These are phyloP conservation scores for Fusarium musae DNA, from an alignment of 2,329 filamentous ascomycete species.

Conservation along the genomic window DNA sequence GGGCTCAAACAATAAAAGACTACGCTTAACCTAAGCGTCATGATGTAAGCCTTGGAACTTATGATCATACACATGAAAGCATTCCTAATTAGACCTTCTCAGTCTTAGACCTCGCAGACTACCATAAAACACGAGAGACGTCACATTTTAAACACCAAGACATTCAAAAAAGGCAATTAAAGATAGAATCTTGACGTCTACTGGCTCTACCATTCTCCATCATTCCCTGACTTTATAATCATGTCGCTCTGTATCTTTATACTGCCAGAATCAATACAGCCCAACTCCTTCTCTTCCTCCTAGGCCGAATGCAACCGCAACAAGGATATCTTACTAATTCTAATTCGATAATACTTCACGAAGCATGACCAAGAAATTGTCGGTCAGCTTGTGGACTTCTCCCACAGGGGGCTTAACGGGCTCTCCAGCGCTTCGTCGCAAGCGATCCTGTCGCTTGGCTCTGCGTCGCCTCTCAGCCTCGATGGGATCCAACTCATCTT, in stretches of 20 bases:
- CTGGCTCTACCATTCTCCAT: not conserved
- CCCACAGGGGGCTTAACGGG: slow-evolving; percentile 81
- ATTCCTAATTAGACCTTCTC: not conserved
- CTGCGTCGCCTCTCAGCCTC: slow-evolving; percentile 84
- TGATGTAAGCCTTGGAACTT: not conserved
- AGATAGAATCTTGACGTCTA: not conserved
- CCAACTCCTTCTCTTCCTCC: slow-evolving; percentile 16
- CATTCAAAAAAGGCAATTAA: not conserved
- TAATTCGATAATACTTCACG: slow-evolving; percentile 82
- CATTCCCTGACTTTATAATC: not conserved
- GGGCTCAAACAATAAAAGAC: not conserved
- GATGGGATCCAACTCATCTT: slow-evolving; percentile 88
- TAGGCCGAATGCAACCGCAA: slow-evolving; percentile 8
- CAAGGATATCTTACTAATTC: slow-evolving; percentile 27
- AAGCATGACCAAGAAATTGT: slow-evolving; percentile 84
- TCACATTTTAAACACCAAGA: not conserved
- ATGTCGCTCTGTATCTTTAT: slow-evolving; percentile 2
- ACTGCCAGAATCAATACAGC: slow-evolving; percentile 4
- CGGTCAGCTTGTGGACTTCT: slow-evolving; percentile 83
- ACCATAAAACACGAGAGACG: not conserved
- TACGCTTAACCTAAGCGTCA: not conserved
- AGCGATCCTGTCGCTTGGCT: slow-evolving; percentile 79
- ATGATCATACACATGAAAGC: not conserved
- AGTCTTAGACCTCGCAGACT: not conserved
- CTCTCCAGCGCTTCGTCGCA: slow-evolving; percentile 84